Percentiles rank a stretch among this genome's conserved stretches.
Evolutionary conservation across 2,329 filamentous ascomycete species (phyloP).

Genomic region (Hymenoscyphus fraxineus): DNA sequence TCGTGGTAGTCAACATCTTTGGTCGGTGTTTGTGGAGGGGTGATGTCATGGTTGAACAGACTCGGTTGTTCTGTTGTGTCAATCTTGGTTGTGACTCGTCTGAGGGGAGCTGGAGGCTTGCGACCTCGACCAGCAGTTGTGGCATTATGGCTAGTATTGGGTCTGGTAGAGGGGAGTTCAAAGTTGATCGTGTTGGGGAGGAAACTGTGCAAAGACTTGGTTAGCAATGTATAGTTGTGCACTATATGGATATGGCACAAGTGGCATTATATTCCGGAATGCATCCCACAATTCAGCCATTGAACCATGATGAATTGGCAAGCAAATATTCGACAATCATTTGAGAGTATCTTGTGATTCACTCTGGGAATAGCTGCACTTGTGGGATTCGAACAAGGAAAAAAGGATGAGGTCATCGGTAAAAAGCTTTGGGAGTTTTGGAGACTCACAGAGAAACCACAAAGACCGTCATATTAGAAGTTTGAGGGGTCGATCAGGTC

Average conservation of each 20-base stretch:
- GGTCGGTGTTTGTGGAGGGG: slow-evolving; percentile 35
- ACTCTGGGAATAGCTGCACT: neutral
- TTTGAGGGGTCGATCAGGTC: slow-evolving; percentile 16
- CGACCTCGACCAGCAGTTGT: neutral
- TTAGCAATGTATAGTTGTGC: slow-evolving; percentile 13
- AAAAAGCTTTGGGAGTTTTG: neutral
- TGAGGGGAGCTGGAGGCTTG: neutral
- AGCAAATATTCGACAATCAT: neutral
- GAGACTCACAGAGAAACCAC: slow-evolving; percentile 54
- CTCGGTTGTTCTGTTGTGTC: slow-evolving; percentile 50
- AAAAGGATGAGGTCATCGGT: neutral
- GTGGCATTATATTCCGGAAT: neutral
- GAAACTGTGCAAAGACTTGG: slow-evolving; percentile 54
- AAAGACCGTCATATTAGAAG: slow-evolving; percentile 52
- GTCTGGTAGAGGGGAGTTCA: slow-evolving; percentile 55
- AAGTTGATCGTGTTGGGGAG: slow-evolving; percentile 92
- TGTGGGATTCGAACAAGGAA: neutral
- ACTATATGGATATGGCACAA: neutral
- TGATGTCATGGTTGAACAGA: slow-evolving; percentile 34
- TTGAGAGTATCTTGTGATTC: neutral
- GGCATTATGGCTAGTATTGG: slow-evolving; percentile 19
- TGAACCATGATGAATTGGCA: neutral
- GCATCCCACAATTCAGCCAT: neutral
- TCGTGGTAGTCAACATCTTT: slow-evolving; percentile 40
- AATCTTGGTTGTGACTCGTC: slow-evolving; percentile 39